phyloP scores from a whole-genome alignment of 352 stramenopile species.

The Phytophthora lateralis region DNA sequence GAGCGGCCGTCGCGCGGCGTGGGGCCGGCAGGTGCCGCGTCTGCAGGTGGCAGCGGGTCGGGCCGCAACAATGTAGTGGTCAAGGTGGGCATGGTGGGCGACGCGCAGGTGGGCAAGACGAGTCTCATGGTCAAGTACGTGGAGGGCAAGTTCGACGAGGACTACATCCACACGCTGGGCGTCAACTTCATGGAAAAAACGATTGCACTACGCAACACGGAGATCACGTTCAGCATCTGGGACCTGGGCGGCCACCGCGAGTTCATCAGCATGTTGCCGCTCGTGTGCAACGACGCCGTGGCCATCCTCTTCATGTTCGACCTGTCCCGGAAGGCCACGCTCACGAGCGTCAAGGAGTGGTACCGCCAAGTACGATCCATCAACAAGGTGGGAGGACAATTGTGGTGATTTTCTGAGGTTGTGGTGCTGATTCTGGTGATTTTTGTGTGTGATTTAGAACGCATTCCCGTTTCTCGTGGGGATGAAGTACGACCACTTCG shows the following conservation, averaged over 20 bases:
- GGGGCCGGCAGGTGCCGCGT: slow-evolving; percentile 24
- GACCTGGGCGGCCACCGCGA: slow-evolving; percentile 93
- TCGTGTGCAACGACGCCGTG: slow-evolving; percentile 95
- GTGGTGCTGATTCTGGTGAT: not conserved
- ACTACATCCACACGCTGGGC: slow-evolving; percentile 96
- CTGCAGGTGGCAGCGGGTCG: slow-evolving; percentile 33
- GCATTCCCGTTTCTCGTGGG: slow-evolving; percentile 94
- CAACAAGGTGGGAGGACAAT: slow-evolving; percentile 70
- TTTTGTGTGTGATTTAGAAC: slow-evolving; percentile 50
- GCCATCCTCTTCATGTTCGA: slow-evolving; percentile 97
- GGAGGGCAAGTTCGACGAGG: slow-evolving; percentile 95
- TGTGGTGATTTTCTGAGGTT: not conserved
- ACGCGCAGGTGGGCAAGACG: slow-evolving; percentile 95
- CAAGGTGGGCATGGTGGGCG: slow-evolving; percentile 94
- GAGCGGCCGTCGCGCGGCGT: slow-evolving; percentile 41
- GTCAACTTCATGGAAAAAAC: slow-evolving; percentile 98
- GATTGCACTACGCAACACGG: slow-evolving; percentile 92
- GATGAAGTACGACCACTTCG: slow-evolving; percentile 96
- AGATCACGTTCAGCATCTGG: slow-evolving; percentile 97
- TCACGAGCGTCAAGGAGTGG: slow-evolving; percentile 94
- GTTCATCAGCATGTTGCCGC: slow-evolving; percentile 95
- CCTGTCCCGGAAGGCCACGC: slow-evolving; percentile 90
- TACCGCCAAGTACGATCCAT: slow-evolving; percentile 90
- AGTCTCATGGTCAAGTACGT: slow-evolving; percentile 97
- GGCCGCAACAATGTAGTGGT: slow-evolving; percentile 90